Base-by-base conservation (phyloP, 73 alveolate species). In the Breviolum minutum region DNA sequence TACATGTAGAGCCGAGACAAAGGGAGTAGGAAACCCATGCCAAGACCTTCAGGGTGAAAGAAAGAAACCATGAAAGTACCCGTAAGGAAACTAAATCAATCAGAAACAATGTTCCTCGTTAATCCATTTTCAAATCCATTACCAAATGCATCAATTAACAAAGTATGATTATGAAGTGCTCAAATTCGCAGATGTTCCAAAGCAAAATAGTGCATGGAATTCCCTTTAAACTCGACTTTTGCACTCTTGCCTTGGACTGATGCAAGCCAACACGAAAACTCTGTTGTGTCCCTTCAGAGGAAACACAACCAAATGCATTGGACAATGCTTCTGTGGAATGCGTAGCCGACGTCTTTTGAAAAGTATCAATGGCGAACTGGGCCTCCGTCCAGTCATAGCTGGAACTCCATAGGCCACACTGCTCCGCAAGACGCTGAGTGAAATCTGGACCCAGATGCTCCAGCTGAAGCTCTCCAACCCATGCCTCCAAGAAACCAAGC, bases 391-490 rank as follows among this genome's bases (percentile, higher is more conserved):
- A 80, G 29, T 1, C 68, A 7, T 32, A 63, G 48, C 66, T 26
- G 0, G 16, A 61, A 24, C 63, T 29, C 97, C 97, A 90, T 0
- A 90, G 88, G 20, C 76, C 97, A 63, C 97, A 90, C 40, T 81
- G 87, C 13, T 60, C 7, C 2, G 97, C 97, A 17, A 90, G 97
- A 64, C 32, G 97, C 79, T 73, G 77, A 32, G 88, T 69, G 76
- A 70, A 90, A 40, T 90, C 97, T 7, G 97, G 97, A 22, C 97
- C 97, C 88, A 90, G 29, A 63, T 90, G 97, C 62, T 90, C 97
- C 87, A 90, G 64, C 88, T 90, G 97, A 9, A 70, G 88, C 63
- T 90, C 97, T 8, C 97, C 97, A 24, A 90, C 97, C 97, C 97
- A 90, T 10, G 88, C 74, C 82, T 90, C 97, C 87, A 90, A 22